Conservation (phyloP, 441 rosid genomes). For the Theobroma grandiflorum region DNA sequence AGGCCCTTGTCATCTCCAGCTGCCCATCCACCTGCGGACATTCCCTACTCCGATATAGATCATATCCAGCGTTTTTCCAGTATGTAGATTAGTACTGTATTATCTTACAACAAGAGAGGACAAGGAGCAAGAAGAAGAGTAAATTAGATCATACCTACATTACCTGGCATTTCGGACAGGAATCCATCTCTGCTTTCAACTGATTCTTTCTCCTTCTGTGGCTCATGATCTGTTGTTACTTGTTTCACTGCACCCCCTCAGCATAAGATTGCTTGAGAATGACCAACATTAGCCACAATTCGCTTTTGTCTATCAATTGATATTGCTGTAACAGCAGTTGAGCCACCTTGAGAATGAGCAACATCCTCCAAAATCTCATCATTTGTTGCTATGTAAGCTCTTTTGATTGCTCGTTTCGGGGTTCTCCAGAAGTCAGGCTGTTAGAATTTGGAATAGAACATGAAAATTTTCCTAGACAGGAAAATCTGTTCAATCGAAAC, state of each 20-base stretch:
- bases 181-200: constrained; percentile 50
- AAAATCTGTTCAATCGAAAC: background rate
- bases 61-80: too few species aligned
- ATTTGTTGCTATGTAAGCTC: constrained; percentile 50
- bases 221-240: constrained; percentile 47
- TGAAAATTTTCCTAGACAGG: background rate
- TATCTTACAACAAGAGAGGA: too few species aligned
- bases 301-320: constrained; percentile 50
- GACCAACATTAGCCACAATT: constrained; percentile 61
- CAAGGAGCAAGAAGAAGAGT: too few species aligned
- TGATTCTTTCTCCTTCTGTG: constrained; percentile 37
- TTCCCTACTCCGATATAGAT: constrained; percentile 50
- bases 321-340: constrained; percentile 64
- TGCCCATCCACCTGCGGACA: constrained; percentile 92
- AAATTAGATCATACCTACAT: too few species aligned
- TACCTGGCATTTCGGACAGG: constrained; percentile 35
- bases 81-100: too few species aligned
- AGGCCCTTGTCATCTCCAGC: constrained; percentile 88
- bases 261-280: constrained; percentile 57
- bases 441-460: background rate
- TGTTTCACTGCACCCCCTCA: constrained; percentile 34
- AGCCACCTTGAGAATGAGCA: constrained; percentile 55
- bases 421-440: constrained; percentile 56
- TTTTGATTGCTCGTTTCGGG: constrained; percentile 42
- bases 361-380: constrained; percentile 46